These are phyloP conservation scores for Stagonosporopsis tanaceti DNA, from an alignment of 2,329 filamentous ascomycete species.

Conservation along the genomic window DNA sequence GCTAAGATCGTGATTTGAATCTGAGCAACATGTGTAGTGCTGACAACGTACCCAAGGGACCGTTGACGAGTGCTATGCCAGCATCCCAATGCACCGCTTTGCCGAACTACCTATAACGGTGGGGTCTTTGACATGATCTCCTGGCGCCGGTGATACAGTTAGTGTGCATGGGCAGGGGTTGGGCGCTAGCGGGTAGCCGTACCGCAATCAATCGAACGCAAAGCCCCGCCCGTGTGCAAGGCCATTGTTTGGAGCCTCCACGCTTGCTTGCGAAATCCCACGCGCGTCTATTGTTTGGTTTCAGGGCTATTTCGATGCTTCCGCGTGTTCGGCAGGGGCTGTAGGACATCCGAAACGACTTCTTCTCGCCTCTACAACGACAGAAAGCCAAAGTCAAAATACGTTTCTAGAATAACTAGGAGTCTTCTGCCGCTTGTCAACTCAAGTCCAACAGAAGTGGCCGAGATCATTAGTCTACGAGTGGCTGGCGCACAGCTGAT, in stretches of 20 bases:
- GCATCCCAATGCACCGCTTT: not conserved
- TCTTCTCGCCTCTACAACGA: slow-evolving; percentile 7
- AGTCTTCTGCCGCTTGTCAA: not conserved
- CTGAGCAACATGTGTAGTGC: not conserved
- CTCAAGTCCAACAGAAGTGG: slow-evolving; percentile 1
- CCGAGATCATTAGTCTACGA: slow-evolving; percentile 4
- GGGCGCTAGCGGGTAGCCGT: slow-evolving; percentile 12
- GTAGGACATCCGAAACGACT: slow-evolving; percentile 1
- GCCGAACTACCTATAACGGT: slow-evolving; percentile 3
- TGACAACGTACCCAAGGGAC: not conserved
- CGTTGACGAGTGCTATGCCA: not conserved
- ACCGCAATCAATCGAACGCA: slow-evolving; percentile 18
- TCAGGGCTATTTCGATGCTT: slow-evolving; percentile 16
- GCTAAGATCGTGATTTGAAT: slow-evolving; percentile 12
- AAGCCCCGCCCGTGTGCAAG: slow-evolving; percentile 13
- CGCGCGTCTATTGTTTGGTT: slow-evolving; percentile 21
- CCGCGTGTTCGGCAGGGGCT: not conserved
- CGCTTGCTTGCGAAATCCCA: slow-evolving; percentile 2
- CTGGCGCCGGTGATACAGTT: slow-evolving; percentile 8
- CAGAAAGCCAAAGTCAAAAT: not conserved
- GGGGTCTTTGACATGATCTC: slow-evolving; percentile 1
- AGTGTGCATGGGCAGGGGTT: slow-evolving; percentile 12
- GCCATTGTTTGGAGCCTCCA: slow-evolving; percentile 10
- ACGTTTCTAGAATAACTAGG: not conserved
- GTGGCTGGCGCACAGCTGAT: slow-evolving; percentile 7